These are phyloP conservation scores for Austroboletus olivaceoglutinosus DNA, from an alignment of 1,284 basidiomycete species.

Conservation along the genomic window DNA sequence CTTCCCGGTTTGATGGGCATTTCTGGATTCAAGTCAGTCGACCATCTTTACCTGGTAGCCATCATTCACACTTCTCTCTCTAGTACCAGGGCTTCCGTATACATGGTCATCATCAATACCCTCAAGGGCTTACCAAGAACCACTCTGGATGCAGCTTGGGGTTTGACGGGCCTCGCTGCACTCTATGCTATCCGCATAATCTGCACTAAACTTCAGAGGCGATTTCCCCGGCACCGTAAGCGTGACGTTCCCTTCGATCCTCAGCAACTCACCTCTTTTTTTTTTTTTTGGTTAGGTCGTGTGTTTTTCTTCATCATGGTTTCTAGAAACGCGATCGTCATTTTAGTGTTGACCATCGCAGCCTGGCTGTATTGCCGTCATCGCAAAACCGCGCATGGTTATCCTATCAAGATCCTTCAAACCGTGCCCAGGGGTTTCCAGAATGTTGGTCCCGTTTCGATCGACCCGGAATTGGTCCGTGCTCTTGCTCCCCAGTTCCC, in stretches of 20 bases:
- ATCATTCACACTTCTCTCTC: conserved; percentile 3
- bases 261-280: background rate
- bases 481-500: conserved; percentile 81
- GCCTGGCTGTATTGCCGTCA: conserved; percentile 81
- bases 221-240: conserved; percentile 68
- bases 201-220: conserved; percentile 58
- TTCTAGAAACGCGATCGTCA: conserved; percentile 83
- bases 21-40: conserved; percentile 71
- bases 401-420: conserved; percentile 84
- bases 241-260: background rate
- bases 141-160: conserved; percentile 86
- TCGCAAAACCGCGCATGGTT: conserved; percentile 55
- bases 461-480: conserved; percentile 61
- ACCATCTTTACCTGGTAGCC: background rate
- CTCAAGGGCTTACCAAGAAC: conserved; percentile 78
- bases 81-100: conserved; percentile 83
- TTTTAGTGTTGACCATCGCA: conserved; percentile 81
- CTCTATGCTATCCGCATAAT: conserved; percentile 76
- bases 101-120: conserved; percentile 88
- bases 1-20: conserved; percentile 86
- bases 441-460: conserved; percentile 72
- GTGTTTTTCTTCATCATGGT: conserved; percentile 86
- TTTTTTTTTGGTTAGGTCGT: conserved; percentile 50
- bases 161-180: conserved; percentile 70
- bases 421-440: conserved; percentile 82